A percentile compares a stretch with the other conserved stretches of the same genome.
Evolutionary conservation across 2,329 filamentous ascomycete species (phyloP).

Genomic region (Fusarium robinianum): DNA sequence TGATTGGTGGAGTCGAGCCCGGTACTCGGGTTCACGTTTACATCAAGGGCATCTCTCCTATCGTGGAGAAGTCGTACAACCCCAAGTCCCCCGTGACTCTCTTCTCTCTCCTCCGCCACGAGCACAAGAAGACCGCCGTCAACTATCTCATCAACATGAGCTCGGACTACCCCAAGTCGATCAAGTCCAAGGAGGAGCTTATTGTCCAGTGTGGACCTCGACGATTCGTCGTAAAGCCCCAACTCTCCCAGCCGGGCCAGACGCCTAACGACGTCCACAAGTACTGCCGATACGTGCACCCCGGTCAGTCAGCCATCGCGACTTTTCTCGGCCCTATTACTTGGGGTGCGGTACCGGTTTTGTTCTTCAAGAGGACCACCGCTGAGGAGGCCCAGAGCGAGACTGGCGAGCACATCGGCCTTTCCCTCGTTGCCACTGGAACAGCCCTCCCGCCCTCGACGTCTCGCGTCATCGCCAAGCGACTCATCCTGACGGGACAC

Average conservation of each 20-base stretch:
- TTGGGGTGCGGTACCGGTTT: constrained; percentile 87
- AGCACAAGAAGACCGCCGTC: constrained; percentile 88
- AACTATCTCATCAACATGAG: constrained; percentile 89
- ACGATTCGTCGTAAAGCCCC: constrained; percentile 82
- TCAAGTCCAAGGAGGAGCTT: constrained; percentile 91
- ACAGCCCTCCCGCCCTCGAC: constrained; percentile 80
- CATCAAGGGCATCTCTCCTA: constrained; percentile 58
- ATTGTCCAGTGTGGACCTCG: constrained; percentile 90
- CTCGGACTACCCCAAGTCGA: constrained; percentile 72
- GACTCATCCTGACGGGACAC: constrained; percentile 90
- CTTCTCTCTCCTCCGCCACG: constrained; percentile 88
- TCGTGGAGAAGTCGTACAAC: constrained; percentile 52
- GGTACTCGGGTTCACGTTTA: constrained; percentile 84
- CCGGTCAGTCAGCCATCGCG: constrained; percentile 85
- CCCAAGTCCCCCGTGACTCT: constrained; percentile 66
- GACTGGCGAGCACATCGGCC: constrained; percentile 50
- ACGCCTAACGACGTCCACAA: constrained; percentile 98
- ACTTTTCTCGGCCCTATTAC: constrained; percentile 88
- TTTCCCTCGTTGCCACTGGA: constrained; percentile 82
- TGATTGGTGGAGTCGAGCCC: constrained; percentile 83
- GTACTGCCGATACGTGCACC: constrained; percentile 88
- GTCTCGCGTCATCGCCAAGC: constrained; percentile 86
- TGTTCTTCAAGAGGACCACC: constrained; percentile 76
- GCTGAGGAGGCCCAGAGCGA: constrained; percentile 50
- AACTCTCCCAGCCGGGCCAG: constrained; percentile 87